Base-by-base conservation (phyloP, 495 filamentous ascomycete genomes). In the Neurospora sp. region DNA sequence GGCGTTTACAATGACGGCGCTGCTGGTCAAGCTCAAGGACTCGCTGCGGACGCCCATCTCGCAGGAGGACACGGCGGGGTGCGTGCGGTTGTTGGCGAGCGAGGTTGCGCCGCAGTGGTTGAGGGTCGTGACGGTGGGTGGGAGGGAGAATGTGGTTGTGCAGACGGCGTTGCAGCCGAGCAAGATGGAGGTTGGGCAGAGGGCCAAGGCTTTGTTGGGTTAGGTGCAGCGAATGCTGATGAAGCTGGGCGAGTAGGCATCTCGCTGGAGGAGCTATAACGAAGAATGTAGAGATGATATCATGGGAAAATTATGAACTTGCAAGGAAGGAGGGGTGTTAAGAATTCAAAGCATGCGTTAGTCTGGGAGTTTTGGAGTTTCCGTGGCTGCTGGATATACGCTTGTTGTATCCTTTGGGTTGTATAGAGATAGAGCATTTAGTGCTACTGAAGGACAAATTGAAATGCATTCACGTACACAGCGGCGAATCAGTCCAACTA, bases 81-180 rank as follows among this genome's bases (percentile, higher is more conserved):
- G 86, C 74, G 82, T 92, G n/a, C 81, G 82, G 69, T 69, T 92
- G 72, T 76, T 92, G 74, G 87, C 81, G 18, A 69, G 40, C 1
- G 90, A 92, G 81, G 84, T 92, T 35, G 85, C 86, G 59, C 89
- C 91, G 0, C 85, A 87, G 72, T 92, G 90, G 89, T 75, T 91
- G 44, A 78, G 82, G 40, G 76, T 91, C 1, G 82, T 91, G 44
- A 83, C 83, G 71, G 78, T 90, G 59, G 87, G 85, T 0, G 86
- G 82, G 42, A 77, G 87, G 70, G 84, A 87, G 75, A 88, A 87
- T 40, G 85, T 93, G 12, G 88, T 91, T 22, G 79, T 92, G 2
- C 85, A 85, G 75, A 80, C 79, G 69, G 82, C 77, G 3, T 76
- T 79, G 48, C 79, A 84, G 81, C 75, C 85, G 18, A 81, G 77